phyloP scores from a whole-genome alignment of 768 basidiomycete genomes.

The Trametes meyenii region DNA sequence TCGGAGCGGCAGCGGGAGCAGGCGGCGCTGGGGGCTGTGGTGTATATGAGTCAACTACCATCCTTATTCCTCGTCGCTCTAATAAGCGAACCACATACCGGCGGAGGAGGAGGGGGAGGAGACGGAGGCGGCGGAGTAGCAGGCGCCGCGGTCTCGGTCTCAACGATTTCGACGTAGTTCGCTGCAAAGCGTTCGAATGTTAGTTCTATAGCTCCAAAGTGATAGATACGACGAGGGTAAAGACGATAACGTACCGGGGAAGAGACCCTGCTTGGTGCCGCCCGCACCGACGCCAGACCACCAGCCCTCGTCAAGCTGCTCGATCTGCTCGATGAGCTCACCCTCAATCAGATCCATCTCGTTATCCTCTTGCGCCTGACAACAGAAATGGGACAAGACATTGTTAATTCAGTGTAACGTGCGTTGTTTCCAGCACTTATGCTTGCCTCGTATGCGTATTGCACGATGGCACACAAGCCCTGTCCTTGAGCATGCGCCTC shows the following conservation, averaged over 20 bases:
- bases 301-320: conserved; percentile 89
- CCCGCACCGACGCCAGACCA: conserved; percentile 77
- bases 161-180: conserved; percentile 84
- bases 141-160: conserved; percentile 46
- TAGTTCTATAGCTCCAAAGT: background rate
- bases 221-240: background rate
- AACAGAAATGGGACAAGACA: background rate
- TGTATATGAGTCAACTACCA: background rate
- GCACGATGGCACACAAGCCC: conserved; percentile 72
- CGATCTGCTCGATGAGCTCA: conserved; percentile 79
- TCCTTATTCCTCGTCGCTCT: background rate
- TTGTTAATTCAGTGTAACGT: background rate
- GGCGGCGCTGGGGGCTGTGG: conserved; percentile 39
- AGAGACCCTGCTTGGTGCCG: conserved; percentile 74
- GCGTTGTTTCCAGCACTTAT: background rate
- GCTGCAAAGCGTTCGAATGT: conserved; percentile 43
- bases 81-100: conserved; percentile 26
- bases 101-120: conserved; percentile 58
- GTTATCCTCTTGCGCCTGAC: conserved; percentile 79
- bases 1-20: conserved; percentile 49
- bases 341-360: conserved; percentile 83
- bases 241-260: conserved; percentile 63
- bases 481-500: conserved; percentile 41
- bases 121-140: conserved; percentile 57
- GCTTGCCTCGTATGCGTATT: conserved; percentile 78